Base-by-base conservation (phyloP, 2,329 filamentous ascomycete genomes). In the Zymoseptoria tritici region DNA sequence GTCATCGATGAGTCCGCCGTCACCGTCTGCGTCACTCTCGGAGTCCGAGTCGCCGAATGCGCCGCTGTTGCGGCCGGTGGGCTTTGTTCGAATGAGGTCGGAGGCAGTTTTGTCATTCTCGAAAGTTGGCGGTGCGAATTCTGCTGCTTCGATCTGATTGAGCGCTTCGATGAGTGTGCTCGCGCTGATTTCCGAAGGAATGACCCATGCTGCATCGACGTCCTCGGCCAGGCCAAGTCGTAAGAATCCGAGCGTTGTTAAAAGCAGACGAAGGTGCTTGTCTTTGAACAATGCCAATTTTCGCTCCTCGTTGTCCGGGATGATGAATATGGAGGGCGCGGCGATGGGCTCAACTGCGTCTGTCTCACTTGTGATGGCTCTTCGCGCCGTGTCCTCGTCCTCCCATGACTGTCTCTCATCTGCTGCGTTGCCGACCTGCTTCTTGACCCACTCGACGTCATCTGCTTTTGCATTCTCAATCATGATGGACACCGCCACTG, bases 201-300 rank as follows among this genome's bases (percentile, higher is more conserved):
- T 80, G 51, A 89, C 77, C 94, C 94, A 97, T 0, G 81, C 78
- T 1, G 89, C 87, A 60, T 93, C 88, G 0, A 83, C 81, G 3
- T 89, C 86, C 69, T 96, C 90, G 50, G 91, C 86, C 46, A 77
- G 73, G 31, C 83, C 84, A 7, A 84, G 71, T 55, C 86, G 81
- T 68, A 88, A 81, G 62, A 95, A 83, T 0, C 89, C 89, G 19
- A 88, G 80, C 0, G 94, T 80, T 1, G 81, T 87, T 83, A 97
- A 88, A 3, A 99, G 82, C 1, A 97, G 84, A 36, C 92, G 88
- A 2, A 97, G 81, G 68, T 93, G 87, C 9, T 89, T 86, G 73
- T 97, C 95, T 71, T 91, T 95, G 78, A 95, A 95, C 75, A 96
- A 86, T 24, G 90, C 88, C 21, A 81, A 82, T 55, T 86, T 85